Conservation (phyloP, 306 rosid genomes). For the Crotalaria pallida region DNA sequence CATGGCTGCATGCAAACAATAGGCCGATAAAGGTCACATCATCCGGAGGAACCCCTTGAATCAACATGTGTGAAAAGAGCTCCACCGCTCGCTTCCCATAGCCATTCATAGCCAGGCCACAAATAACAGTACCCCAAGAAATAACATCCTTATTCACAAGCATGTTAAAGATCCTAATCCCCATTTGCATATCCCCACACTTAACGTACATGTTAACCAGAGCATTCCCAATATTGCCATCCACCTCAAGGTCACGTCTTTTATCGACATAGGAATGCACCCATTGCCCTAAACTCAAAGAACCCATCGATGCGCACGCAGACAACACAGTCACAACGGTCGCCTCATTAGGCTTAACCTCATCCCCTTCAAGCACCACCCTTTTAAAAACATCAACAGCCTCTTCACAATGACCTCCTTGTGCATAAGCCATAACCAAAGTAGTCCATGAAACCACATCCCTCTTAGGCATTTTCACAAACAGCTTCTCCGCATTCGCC, state of each 20-base stretch:
- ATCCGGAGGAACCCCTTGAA: constrained; percentile 62
- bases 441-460: constrained; percentile 81
- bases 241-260: constrained; percentile 33
- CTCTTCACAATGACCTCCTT: constrained; percentile 47
- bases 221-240: constrained; percentile 59
- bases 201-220: constrained; percentile 76
- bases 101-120: constrained; percentile 79
- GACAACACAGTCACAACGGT: constrained; percentile 55
- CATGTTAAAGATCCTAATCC: constrained; percentile 37
- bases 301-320: constrained; percentile 57
- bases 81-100: constrained; percentile 40
- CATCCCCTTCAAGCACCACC: constrained; percentile 41
- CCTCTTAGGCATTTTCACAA: constrained; percentile 45
- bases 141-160: constrained; percentile 49
- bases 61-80: constrained; percentile 63
- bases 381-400: constrained; percentile 52
- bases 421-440: constrained; percentile 65
- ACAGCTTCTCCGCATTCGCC: constrained; percentile 41
- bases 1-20: constrained; percentile 70
- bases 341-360: constrained; percentile 61
- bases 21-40: constrained; percentile 63
- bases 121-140: constrained; percentile 64
- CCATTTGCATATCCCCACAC: constrained; percentile 50
- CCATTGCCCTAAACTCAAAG: constrained; percentile 72
- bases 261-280: constrained; percentile 51